A percentile compares a stretch with the other conserved stretches of the same genome.
Evolutionary conservation across 768 basidiomycete species (phyloP).

Genomic region (Leucosporidium scottii): DNA sequence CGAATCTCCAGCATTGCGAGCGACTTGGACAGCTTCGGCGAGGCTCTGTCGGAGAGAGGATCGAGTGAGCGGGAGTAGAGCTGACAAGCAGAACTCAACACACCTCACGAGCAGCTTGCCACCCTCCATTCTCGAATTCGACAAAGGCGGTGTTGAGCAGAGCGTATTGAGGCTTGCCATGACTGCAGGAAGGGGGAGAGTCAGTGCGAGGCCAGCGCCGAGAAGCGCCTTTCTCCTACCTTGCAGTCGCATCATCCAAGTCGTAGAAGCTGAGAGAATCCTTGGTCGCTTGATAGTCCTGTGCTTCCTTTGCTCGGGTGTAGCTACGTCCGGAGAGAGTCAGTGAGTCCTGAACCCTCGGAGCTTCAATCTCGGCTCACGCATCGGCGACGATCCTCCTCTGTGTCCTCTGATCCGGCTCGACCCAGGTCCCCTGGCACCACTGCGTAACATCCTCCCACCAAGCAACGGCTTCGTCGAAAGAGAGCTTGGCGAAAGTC

Average conservation of each 20-base stretch:
- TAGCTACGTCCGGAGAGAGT: neutral
- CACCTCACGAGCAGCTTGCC: neutral
- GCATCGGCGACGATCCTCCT: neutral
- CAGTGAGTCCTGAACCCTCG: neutral
- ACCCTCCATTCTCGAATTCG: slow-evolving; percentile 15
- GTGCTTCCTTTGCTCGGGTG: neutral
- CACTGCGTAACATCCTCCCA: slow-evolving; percentile 6
- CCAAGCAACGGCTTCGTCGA: slow-evolving; percentile 3
- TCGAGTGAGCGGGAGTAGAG: too few species aligned
- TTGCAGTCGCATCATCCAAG: neutral
- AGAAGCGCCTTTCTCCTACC: neutral
- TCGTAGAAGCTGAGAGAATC: neutral
- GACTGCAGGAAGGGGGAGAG: neutral
- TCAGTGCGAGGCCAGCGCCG: neutral
- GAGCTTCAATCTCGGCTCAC: neutral
- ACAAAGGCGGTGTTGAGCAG: slow-evolving; percentile 17
- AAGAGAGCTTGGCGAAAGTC: neutral
- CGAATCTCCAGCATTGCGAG: slow-evolving; percentile 7
- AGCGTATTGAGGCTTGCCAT: slow-evolving; percentile 1
- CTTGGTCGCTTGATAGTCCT: neutral
- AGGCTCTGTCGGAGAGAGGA: neutral
- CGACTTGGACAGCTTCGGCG: slow-evolving; percentile 9
- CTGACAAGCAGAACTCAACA: neutral
- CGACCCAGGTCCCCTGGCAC: neutral
- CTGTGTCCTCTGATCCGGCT: neutral